Evolutionary conservation across 2,329 filamentous ascomycete species (phyloP).

Genomic region (Gaeumannomyces tritici): DNA sequence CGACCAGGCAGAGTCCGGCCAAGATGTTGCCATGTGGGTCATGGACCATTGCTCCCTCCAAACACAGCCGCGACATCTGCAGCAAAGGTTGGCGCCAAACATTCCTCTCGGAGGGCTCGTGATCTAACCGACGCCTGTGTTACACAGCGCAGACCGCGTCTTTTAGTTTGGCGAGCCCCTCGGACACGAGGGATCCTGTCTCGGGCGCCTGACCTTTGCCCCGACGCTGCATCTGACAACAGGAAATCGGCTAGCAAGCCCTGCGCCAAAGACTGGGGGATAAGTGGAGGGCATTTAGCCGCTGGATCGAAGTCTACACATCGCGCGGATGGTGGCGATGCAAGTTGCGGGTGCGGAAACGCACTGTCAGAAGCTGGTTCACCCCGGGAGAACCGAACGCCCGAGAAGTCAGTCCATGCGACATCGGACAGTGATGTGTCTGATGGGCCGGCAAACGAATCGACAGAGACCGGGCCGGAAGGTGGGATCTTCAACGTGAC

Average conservation of each 20-base stretch:
- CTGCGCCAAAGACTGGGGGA: background rate
- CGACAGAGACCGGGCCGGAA: too few species aligned
- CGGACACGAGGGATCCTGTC: background rate
- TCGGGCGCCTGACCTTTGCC: background rate
- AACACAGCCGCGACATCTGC: background rate
- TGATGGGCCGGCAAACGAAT: too few species aligned
- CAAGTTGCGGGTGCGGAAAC: too few species aligned
- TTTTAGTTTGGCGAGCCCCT: background rate
- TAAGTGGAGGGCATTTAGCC: background rate
- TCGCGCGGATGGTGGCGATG: too few species aligned
- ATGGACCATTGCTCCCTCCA: background rate
- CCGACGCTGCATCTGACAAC: background rate
- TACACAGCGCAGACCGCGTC: background rate
- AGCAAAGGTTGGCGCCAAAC: background rate
- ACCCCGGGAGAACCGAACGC: too few species aligned
- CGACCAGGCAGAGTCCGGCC: too few species aligned
- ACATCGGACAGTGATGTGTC: too few species aligned
- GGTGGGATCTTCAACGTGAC: too few species aligned
- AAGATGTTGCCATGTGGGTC: background rate
- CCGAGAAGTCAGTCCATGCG: too few species aligned
- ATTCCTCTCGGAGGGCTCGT: background rate
- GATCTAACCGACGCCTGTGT: background rate
- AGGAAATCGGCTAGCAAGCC: background rate
- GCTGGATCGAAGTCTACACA: too few species aligned
- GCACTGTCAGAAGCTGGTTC: too few species aligned